phyloP scores from a whole-genome alignment of 1,284 basidiomycete species.

The Papiliotrema laurentii region DNA sequence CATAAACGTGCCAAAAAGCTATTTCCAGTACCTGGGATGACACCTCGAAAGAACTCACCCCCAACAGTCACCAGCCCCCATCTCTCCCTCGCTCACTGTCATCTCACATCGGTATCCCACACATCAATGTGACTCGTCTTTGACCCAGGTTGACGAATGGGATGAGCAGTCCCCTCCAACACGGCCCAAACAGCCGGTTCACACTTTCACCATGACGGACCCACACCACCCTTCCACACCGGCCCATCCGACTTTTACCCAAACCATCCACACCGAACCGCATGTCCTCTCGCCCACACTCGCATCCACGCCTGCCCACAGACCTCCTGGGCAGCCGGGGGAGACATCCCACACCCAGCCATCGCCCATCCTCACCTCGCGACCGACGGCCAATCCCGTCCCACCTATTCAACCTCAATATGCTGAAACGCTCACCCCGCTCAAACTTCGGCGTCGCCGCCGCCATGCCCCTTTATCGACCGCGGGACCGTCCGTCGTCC shows the following conservation, averaged over 20 bases:
- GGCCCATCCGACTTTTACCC: background rate
- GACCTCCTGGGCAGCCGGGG: background rate
- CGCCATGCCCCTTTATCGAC: background rate
- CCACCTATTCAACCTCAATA: constrained; percentile 3
- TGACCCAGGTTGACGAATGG: too few relatives aligned
- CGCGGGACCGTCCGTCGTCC: background rate
- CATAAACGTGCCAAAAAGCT: too few relatives aligned
- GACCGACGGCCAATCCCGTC: background rate
- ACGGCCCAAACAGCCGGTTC: too few relatives aligned
- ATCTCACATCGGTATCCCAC: too few relatives aligned
- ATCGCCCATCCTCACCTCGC: constrained; percentile 3
- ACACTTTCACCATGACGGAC: too few relatives aligned
- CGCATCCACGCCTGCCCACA: background rate
- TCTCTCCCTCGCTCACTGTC: too few relatives aligned
- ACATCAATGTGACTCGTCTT: too few relatives aligned
- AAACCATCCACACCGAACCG: too few relatives aligned
- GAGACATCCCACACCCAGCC: background rate
- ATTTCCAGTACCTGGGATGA: too few relatives aligned
- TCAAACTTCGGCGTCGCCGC: constrained; percentile 3
- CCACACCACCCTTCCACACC: background rate
- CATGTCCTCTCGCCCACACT: background rate
- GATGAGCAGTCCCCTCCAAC: background rate
- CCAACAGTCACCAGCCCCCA: too few relatives aligned
- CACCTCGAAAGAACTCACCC: too few relatives aligned
- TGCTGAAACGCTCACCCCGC: constrained; percentile 6